Percentiles rank a stretch among this genome's conserved stretches.
phyloP scores from a whole-genome alignment of 2,329 filamentous ascomycete genomes.

The Paecilomyces sp. region DNA sequence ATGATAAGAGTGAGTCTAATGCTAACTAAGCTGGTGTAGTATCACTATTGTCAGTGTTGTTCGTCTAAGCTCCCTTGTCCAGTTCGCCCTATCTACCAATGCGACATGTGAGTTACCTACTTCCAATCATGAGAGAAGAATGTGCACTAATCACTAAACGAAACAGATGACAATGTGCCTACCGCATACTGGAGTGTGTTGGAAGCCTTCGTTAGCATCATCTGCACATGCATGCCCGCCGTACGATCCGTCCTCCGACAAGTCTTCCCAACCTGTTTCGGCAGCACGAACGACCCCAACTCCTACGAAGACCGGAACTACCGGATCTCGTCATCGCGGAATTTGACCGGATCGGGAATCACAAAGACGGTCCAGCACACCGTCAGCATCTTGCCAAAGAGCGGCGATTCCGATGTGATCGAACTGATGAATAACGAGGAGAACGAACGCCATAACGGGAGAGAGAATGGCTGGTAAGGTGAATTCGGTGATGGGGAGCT shows the following conservation, averaged over 20 bases:
- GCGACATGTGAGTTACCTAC: slow-evolving; percentile 18
- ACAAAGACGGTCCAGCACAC: background rate
- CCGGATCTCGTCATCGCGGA: slow-evolving; percentile 1
- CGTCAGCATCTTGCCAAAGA: background rate
- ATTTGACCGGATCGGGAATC: background rate
- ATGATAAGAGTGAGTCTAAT: background rate
- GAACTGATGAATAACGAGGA: background rate
- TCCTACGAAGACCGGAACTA: slow-evolving; percentile 4
- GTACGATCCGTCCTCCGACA: slow-evolving; percentile 8
- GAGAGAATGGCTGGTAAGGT: background rate
- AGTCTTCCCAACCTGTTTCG: slow-evolving; percentile 8
- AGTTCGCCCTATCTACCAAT: slow-evolving; percentile 34
- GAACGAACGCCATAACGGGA: background rate
- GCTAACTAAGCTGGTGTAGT: slow-evolving; percentile 13
- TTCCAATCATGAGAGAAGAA: background rate
- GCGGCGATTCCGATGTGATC: background rate
- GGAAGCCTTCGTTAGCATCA: slow-evolving; percentile 37
- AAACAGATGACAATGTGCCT: slow-evolving; percentile 30
- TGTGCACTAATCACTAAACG: background rate
- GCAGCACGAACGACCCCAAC: slow-evolving; percentile 3
- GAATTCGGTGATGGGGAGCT: background rate
- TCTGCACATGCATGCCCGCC: slow-evolving; percentile 40
- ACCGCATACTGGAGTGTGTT: slow-evolving; percentile 36
- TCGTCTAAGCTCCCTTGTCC: slow-evolving; percentile 32
- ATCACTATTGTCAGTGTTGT: slow-evolving; percentile 37